These are phyloP conservation scores for Ogataea hybrid DNA, from an alignment of 1,139 yeast species.

Conservation along the genomic window DNA sequence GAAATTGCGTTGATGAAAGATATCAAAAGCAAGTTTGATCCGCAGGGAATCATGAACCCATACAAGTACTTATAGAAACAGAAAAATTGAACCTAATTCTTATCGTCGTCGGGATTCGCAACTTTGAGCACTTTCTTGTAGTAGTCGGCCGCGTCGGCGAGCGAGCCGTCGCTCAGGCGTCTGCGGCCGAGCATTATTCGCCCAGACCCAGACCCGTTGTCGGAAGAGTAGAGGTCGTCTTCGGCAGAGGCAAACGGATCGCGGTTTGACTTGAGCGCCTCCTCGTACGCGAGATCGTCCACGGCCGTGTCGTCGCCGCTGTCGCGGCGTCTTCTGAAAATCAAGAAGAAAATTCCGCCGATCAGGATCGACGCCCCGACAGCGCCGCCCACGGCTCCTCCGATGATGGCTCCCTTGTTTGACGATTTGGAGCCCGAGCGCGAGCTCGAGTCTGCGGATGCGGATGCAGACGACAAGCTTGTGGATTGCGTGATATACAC, in stretches of 20 bases:
- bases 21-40: conserved; percentile 79
- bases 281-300: conserved; percentile 56
- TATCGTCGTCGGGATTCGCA: conserved; percentile 64
- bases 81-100: conserved; percentile 5
- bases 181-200: conserved; percentile 66
- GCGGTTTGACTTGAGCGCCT: conserved; percentile 34
- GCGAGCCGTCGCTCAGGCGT: conserved; percentile 68
- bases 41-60: conserved; percentile 87
- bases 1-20: conserved; percentile 74
- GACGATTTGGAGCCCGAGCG: conserved; percentile 16
- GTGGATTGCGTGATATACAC: conserved; percentile 24
- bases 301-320: conserved; percentile 54
- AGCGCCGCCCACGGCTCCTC: conserved; percentile 70
- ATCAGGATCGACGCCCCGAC: conserved; percentile 47
- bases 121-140: conserved; percentile 70
- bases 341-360: conserved; percentile 45
- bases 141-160: conserved; percentile 79
- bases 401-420: conserved; percentile 57
- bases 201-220: conserved; percentile 15
- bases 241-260: conserved; percentile 34
- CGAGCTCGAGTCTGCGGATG: conserved; percentile 12
- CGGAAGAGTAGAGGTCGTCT: conserved; percentile 26
- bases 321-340: conserved; percentile 47
- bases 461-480: conserved; percentile 15
- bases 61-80: conserved; percentile 62